These are phyloP conservation scores for Rhynchosporium graminicola DNA, from an alignment of 2,329 filamentous ascomycete species.

Conservation along the genomic window DNA sequence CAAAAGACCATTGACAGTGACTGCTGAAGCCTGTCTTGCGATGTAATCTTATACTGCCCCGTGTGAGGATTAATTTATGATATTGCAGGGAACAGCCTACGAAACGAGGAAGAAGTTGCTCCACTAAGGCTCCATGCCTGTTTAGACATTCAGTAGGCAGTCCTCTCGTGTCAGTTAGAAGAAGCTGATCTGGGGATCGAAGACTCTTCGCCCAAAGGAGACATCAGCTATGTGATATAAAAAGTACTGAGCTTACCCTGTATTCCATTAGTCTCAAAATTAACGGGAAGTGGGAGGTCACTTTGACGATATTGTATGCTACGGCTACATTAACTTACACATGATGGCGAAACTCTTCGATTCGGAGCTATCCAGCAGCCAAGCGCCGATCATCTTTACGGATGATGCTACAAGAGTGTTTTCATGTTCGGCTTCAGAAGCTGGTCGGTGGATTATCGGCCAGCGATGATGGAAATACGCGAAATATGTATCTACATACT, in stretches of 20 bases:
- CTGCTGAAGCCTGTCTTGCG: constrained; percentile 36
- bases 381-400: constrained; percentile 45
- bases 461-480: constrained; percentile 45
- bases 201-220: too few relatives aligned
- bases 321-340: constrained; percentile 18
- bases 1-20: constrained; percentile 34
- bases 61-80: background rate
- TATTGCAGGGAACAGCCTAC: constrained; percentile 22
- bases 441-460: constrained; percentile 45
- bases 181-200: too few relatives aligned
- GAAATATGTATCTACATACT: constrained; percentile 43
- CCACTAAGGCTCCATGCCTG: constrained; percentile 40
- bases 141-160: background rate
- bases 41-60: constrained; percentile 34
- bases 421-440: constrained; percentile 40
- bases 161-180: background rate
- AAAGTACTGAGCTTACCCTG: background rate
- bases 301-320: background rate
- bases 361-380: constrained; percentile 40
- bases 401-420: constrained; percentile 37
- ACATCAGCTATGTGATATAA: too few relatives aligned
- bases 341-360: constrained; percentile 37
- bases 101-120: constrained; percentile 29
- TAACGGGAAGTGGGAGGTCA: background rate
- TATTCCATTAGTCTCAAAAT: background rate